These are phyloP conservation scores for Inonotus obliquus DNA, from an alignment of 1,284 basidiomycete species.

Conservation along the genomic window DNA sequence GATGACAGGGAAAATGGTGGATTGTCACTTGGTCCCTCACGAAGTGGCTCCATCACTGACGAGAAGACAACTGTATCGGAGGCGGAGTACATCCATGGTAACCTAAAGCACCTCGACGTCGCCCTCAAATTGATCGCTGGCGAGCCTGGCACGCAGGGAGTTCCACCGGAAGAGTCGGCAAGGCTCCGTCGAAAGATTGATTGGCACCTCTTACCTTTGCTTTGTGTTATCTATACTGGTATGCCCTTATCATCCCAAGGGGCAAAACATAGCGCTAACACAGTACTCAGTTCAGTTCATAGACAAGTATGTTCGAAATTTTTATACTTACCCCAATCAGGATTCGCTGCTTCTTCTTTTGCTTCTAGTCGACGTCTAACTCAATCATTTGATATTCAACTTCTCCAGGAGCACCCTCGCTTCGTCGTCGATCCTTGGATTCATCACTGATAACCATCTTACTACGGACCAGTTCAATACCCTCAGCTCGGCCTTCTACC, in stretches of 20 bases:
- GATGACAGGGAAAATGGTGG: not conserved
- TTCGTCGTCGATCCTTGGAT: conserved; percentile 26
- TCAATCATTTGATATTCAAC: not conserved
- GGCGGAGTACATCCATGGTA: conserved; percentile 13
- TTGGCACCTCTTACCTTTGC: conserved; percentile 24
- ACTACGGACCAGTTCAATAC: conserved; percentile 27
- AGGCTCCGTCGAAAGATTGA: conserved; percentile 25
- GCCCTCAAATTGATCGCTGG: conserved; percentile 22
- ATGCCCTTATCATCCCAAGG: conserved; percentile 13
- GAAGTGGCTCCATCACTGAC: conserved; percentile 12
- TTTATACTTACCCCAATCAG: not conserved
- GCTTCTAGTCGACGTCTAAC: not conserved
- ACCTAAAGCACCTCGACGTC: conserved; percentile 22
- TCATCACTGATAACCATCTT: conserved; percentile 26
- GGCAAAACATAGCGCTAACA: not conserved
- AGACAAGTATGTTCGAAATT: conserved; percentile 24
- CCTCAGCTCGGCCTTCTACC: conserved; percentile 31
- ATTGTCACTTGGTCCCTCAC: not conserved
- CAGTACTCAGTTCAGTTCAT: conserved; percentile 24
- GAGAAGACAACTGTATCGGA: conserved; percentile 5
- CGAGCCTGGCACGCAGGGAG: conserved; percentile 18
- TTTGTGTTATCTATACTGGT: conserved; percentile 28
- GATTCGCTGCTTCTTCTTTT: not conserved
- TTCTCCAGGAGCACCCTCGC: conserved; percentile 23
- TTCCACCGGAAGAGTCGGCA: conserved; percentile 21